Base-by-base conservation (phyloP, 176 grass and related monocot genomes). In the Poa pratensis region DNA sequence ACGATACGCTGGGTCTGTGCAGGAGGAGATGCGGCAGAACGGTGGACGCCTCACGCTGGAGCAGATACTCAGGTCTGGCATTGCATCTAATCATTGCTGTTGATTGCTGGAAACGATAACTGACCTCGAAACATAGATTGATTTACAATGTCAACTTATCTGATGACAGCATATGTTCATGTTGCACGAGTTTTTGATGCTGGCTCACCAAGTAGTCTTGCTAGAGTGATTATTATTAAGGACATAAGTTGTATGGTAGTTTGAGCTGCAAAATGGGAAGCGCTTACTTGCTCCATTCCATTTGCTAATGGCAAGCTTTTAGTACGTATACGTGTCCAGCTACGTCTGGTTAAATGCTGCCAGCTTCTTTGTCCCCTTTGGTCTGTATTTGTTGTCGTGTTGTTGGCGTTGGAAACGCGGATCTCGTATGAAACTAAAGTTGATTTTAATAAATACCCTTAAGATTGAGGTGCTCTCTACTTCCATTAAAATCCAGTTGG, bases 1-100 rank as follows among this genome's bases (percentile, higher is more conserved):
- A 86, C 86, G 84, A 16, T 96, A 88, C 30, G 62, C 42, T 0
- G 87, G 97, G 15, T 99, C 97, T 76, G 90, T 99, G 68, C 94
- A 99, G 76, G 75, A 73, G 3, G 97, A 96, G 77, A 99, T 99
- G 97, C 88, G 84, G 79, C 97, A 96, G 82, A 96, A 99, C 69
- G 92, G 92, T 37, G 94, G 97, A 5, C 97, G 97, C 20, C 92
- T 99, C 76, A 99, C 97, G 4, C 89, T 99, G 61, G 97, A 96
- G 88, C 97, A 99, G 84, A 99, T 99, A 70, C 94, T 99, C 82
- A 99, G 97, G 97, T 99, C 55, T 70, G 81, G 39, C 68, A 88
- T 80, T 88, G 81, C 73, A 57, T 90, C 74, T 80, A 76, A 9
- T 63, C 13, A 22, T 26, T 73, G 9, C 30, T 66, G 23, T 73